These are phyloP conservation scores for Balakata baccata DNA, from an alignment of 345 rosid species.

Conservation along the genomic window DNA sequence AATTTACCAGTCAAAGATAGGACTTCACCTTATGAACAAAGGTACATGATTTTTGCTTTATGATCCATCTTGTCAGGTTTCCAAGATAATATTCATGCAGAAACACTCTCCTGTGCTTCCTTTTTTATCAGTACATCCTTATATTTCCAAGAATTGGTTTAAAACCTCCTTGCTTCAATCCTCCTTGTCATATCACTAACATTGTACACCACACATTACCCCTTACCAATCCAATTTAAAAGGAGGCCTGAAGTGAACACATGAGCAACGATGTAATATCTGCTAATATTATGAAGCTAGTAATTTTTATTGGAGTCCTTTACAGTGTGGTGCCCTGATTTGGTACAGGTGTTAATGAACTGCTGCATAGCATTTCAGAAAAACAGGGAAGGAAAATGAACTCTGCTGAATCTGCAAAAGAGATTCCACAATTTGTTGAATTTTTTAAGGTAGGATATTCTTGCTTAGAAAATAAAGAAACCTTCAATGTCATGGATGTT, in stretches of 20 bases:
- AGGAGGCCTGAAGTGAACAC: background rate
- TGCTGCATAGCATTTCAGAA: constrained; percentile 72
- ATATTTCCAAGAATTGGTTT: background rate
- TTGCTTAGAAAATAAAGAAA: background rate
- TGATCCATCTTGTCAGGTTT: background rate
- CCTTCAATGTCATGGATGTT: background rate
- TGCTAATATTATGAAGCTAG: background rate
- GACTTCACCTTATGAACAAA: constrained; percentile 76
- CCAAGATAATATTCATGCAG: background rate
- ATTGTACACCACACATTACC: background rate
- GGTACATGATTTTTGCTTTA: constrained; percentile 36
- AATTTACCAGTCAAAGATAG: constrained; percentile 86
- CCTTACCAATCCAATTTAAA: background rate
- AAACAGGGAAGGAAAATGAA: constrained; percentile 86
- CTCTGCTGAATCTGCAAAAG: constrained; percentile 70
- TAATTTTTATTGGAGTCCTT: background rate
- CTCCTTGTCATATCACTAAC: background rate
- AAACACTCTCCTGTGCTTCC: background rate
- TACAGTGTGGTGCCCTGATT: constrained; percentile 13
- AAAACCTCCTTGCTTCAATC: background rate
- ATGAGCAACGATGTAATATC: background rate
- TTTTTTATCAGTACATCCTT: background rate
- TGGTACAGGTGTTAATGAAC: constrained; percentile 76
- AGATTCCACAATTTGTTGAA: constrained; percentile 64
- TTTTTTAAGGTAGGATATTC: constrained; percentile 59